Base-by-base conservation (phyloP, 495 filamentous ascomycete genomes). In the Penicillium verhagenii region DNA sequence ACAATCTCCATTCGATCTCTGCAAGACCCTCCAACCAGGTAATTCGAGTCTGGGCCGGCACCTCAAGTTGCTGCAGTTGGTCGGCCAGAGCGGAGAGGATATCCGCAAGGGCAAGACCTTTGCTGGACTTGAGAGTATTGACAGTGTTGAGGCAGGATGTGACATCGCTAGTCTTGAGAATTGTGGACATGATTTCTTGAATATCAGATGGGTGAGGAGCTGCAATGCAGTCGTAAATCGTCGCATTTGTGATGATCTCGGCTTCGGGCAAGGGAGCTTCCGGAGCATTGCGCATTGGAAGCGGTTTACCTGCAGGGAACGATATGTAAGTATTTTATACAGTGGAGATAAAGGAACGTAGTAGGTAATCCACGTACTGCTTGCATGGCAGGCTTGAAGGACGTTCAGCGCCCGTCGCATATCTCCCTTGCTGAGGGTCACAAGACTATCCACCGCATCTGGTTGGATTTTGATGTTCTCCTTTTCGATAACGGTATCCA, bases 221-320 rank as follows among this genome's bases (percentile, higher is more conserved):
- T 25, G 95, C 95, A 66, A 99, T 94, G 70, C 94, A 99, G 72
- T 95, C 90, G 77, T 96, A 97, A 65, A 99, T 96, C 6, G 92
- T 92, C 39, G 86, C 80, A 57, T 90, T 88, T 21, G 92, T 97
- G 74, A 97, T 96, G 9, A 79, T 79, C 57, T 97, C 93, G 13
- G 89, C 64, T 66, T 81, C 71, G 4, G 77, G 75, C 16, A 61
- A 68, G 1, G 79, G 71, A 39, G 79, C 67, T 69, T 87, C 84
- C 25, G 87, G 81, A 0, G 72, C 82, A 51, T 86, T 78, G 46
- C 79, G 83, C 9, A 81, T 72, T 25, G 86, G 87, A 31, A 95
- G 78, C 1, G 91, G 90, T 29, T 86, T 91, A 56, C 87, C 81
- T 75, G 6, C 14, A 46, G n/a, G 14, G 8, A n/a, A n/a, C n/a